Conservation (phyloP, 495 filamentous ascomycete genomes). For the Aspergillus olivimuriae region DNA sequence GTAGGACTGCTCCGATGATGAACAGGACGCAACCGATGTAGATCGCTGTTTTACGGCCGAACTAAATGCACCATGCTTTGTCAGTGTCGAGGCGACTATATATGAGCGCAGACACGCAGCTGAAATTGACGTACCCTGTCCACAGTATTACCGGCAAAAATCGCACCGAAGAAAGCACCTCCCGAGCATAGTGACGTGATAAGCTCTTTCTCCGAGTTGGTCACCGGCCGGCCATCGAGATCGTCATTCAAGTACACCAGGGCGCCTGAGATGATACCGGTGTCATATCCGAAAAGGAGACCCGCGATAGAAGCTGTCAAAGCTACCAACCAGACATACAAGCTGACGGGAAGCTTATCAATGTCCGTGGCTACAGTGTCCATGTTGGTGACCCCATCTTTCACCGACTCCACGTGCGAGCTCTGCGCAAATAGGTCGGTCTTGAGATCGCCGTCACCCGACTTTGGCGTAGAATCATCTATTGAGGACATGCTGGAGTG, state of each 20-base stretch:
- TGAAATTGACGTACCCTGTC: slow-evolving; percentile 23
- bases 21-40: slow-evolving; percentile 46
- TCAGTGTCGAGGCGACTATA: too few species aligned
- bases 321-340: slow-evolving; percentile 31
- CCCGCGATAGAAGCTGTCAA: slow-evolving; percentile 32
- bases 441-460: too few species aligned
- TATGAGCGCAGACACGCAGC: not conserved
- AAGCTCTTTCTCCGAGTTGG: slow-evolving; percentile 36
- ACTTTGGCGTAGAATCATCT: too few species aligned
- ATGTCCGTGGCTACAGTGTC: slow-evolving; percentile 1
- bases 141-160: slow-evolving; percentile 44
- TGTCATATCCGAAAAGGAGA: slow-evolving; percentile 41
- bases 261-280: slow-evolving; percentile 42
- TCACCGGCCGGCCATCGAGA: slow-evolving; percentile 21
- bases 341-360: slow-evolving; percentile 10
- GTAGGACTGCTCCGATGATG: slow-evolving; percentile 35
- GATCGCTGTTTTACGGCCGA: slow-evolving; percentile 45
- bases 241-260: slow-evolving; percentile 33
- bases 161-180: slow-evolving; percentile 47
- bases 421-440: too few species aligned
- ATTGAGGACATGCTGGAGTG: too few species aligned
- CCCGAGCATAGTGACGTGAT: slow-evolving; percentile 42
- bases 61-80: too few species aligned
- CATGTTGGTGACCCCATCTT: not conserved
- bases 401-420: not conserved